A percentile compares a stretch with the other conserved stretches of the same genome.
These are phyloP conservation scores for Brettanomyces custersianus DNA, from an alignment of 805 yeast genomes.

Conservation along the genomic window DNA sequence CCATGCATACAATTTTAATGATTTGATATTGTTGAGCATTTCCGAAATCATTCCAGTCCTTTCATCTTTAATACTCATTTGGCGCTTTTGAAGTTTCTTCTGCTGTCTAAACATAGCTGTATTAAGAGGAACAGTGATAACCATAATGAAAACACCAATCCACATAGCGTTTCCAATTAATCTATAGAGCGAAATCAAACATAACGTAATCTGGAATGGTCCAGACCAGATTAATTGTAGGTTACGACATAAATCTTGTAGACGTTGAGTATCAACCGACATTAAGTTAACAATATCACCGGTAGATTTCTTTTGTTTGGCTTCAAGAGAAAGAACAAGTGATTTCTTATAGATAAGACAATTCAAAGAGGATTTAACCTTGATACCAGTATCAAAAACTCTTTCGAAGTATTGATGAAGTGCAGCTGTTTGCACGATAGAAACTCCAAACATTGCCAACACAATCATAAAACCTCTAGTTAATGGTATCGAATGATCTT, in stretches of 20 bases:
- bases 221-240: conserved; percentile 86
- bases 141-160: conserved; percentile 82
- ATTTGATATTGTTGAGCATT: conserved; percentile 83
- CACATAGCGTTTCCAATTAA: conserved; percentile 87
- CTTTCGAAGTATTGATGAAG: conserved; percentile 75
- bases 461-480: conserved; percentile 73
- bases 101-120: conserved; percentile 58
- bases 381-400: conserved; percentile 69
- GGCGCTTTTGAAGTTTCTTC: conserved; percentile 67
- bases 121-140: conserved; percentile 73
- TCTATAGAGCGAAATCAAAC: conserved; percentile 63
- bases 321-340: conserved; percentile 59
- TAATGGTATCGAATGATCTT: conserved; percentile 45
- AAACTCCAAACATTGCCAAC: conserved; percentile 61
- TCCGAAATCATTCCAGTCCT: conserved; percentile 86
- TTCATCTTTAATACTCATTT: conserved; percentile 86
- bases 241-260: conserved; percentile 74
- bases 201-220: conserved; percentile 76
- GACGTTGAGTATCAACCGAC: conserved; percentile 88
- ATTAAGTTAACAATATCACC: conserved; percentile 92
- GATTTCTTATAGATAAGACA: conserved; percentile 63
- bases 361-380: conserved; percentile 60
- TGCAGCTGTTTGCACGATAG: conserved; percentile 68
- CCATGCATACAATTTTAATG: conserved; percentile 93
- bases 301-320: conserved; percentile 61